phyloP scores from a whole-genome alignment of 1,139 yeast species.

The Yamadazyma siamensis region DNA sequence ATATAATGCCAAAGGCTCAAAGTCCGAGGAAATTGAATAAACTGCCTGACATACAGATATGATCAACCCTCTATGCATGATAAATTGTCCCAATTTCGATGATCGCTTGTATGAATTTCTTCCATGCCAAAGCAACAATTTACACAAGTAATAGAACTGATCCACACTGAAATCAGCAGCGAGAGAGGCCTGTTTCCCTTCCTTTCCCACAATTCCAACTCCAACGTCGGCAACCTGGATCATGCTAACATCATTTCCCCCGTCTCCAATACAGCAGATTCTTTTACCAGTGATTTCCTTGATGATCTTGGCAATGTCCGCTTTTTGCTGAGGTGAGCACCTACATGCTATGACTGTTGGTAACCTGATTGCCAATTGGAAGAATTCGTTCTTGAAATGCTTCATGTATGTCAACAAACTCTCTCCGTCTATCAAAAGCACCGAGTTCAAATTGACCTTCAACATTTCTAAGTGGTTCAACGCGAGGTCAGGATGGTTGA shows the following conservation, averaged over 20 bases:
- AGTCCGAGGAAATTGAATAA: conserved; percentile 77
- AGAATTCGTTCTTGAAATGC: conserved; percentile 65
- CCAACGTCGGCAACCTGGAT: conserved; percentile 99
- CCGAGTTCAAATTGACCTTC: conserved; percentile 62
- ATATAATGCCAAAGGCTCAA: conserved; percentile 90
- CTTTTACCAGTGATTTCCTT: conserved; percentile 78
- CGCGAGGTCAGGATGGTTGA: conserved; percentile 60
- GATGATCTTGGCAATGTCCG: conserved; percentile 84
- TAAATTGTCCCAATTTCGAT: conserved; percentile 92
- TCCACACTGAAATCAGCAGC: conserved; percentile 96
- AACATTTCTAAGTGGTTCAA: conserved; percentile 71
- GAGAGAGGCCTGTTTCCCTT: conserved; percentile 94
- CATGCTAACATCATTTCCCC: conserved; percentile 99
- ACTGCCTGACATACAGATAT: conserved; percentile 97
- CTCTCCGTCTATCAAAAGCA: conserved; percentile 91
- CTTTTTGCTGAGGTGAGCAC: conserved; percentile 98
- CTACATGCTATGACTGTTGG: conserved; percentile 98
- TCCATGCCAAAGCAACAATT: conserved; percentile 94
- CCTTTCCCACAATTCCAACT: conserved; percentile 98
- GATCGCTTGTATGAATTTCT: conserved; percentile 94
- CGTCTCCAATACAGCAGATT: conserved; percentile 98
- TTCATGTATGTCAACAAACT: conserved; percentile 70
- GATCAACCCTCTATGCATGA: conserved; percentile 91
- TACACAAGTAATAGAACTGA: conserved; percentile 86
- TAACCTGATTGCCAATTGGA: conserved; percentile 66